A percentile compares a stretch with the other conserved stretches of the same genome.
Evolutionary conservation across 2,329 filamentous ascomycete species (phyloP).

Genomic region (Blumeria graminis): DNA sequence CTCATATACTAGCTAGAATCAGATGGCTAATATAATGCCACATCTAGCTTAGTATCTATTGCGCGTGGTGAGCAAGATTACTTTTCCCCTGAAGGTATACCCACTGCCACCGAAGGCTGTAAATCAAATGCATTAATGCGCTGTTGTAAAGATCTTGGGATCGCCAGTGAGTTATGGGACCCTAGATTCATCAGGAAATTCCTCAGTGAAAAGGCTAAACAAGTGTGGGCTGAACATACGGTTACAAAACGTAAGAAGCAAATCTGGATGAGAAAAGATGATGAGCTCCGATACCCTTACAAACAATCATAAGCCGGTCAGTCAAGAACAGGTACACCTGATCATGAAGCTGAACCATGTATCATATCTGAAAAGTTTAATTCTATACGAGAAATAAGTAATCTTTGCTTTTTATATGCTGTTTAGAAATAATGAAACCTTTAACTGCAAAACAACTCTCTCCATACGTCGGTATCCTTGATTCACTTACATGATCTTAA

Average conservation of each 20-base stretch:
- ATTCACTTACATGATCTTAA: no score
- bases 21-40: not conserved
- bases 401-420: no score
- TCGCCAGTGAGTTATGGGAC: slow-evolving; percentile 92
- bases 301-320: slow-evolving; percentile 19
- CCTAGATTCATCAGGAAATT: slow-evolving; percentile 71
- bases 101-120: slow-evolving; percentile 85
- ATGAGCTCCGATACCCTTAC: slow-evolving; percentile 40
- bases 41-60: slow-evolving; percentile 57
- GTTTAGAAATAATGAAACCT: no score
- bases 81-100: slow-evolving; percentile 72
- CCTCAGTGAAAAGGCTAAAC: slow-evolving; percentile 47
- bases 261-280: slow-evolving; percentile 68
- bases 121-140: slow-evolving; percentile 96
- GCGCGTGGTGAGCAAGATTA: slow-evolving; percentile 88
- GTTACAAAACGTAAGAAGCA: slow-evolving; percentile 72
- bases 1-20: not conserved
- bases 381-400: no score
- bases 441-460: no score
- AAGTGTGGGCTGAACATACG: slow-evolving; percentile 76
- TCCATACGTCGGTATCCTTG: no score
- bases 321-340: not conserved
- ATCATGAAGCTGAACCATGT: no score
- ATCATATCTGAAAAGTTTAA: no score
- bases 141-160: slow-evolving; percentile 92